These are phyloP conservation scores for Sporisorium graminicola DNA, from an alignment of 1,284 basidiomycete genomes.

Conservation along the genomic window DNA sequence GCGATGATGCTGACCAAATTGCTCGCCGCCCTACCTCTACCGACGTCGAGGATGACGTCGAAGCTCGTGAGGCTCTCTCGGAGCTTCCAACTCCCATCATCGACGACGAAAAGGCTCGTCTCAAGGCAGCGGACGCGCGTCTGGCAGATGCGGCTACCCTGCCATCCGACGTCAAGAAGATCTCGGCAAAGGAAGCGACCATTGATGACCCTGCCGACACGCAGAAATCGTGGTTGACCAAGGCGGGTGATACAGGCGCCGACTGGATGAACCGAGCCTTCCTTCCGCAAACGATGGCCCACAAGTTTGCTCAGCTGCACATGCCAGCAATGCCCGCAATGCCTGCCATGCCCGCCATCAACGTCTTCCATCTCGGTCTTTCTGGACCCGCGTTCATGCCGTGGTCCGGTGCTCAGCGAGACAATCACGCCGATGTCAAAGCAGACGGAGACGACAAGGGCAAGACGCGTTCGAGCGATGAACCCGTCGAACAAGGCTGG, in stretches of 20 bases:
- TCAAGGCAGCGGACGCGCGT: conserved; percentile 29
- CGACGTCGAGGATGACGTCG: conserved; percentile 20
- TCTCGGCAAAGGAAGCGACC: background rate
- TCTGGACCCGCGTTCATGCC: conserved; percentile 46
- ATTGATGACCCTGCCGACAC: conserved; percentile 13
- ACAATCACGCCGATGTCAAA: conserved; percentile 1
- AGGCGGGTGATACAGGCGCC: conserved; percentile 50
- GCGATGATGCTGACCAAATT: conserved; percentile 25
- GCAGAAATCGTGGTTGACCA: conserved; percentile 50
- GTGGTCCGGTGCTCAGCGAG: conserved; percentile 40
- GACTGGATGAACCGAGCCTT: conserved; percentile 53
- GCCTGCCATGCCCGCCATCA: conserved; percentile 54
- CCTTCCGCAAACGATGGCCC: conserved; percentile 45
- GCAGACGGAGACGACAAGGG: conserved; percentile 25
- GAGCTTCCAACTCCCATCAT: conserved; percentile 31
- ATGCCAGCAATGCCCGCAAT: conserved; percentile 53
- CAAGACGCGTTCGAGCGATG: conserved; percentile 25
- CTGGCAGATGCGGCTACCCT: conserved; percentile 5
- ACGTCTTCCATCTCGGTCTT: conserved; percentile 58
- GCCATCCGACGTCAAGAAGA: background rate
- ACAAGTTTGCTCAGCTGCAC: conserved; percentile 52
- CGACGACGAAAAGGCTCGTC: conserved; percentile 39
- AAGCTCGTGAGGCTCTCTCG: conserved; percentile 32
- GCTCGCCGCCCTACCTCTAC: background rate
- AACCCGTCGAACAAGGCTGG: conserved; percentile 33